phyloP scores from a whole-genome alignment of 2,329 filamentous ascomycete genomes.

The Clonostachys sp. region DNA sequence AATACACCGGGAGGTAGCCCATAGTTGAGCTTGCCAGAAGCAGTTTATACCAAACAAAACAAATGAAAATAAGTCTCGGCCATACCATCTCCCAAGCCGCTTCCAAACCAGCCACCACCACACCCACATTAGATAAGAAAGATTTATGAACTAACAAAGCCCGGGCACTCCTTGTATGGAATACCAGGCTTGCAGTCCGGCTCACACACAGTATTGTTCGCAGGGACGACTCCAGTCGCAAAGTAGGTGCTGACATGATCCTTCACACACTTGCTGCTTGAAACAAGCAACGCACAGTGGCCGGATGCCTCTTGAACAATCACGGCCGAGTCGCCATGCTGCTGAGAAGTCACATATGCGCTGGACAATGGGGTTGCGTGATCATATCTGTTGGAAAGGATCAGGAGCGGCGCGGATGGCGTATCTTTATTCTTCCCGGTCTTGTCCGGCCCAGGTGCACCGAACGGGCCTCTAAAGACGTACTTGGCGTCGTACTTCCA shows the following conservation, averaged over 20 bases:
- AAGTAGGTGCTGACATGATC: conserved; percentile 1
- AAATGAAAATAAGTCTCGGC: too few relatives aligned
- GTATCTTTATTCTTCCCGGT: conserved; percentile 12
- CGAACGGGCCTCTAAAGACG: conserved; percentile 29
- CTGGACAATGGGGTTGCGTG: conserved; percentile 36
- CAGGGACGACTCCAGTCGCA: conserved; percentile 15
- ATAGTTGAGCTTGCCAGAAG: too few relatives aligned
- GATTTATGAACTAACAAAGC: too few relatives aligned
- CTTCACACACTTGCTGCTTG: conserved; percentile 9
- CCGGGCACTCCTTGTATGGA: too few relatives aligned
- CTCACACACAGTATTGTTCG: conserved; percentile 10
- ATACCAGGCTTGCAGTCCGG: conserved; percentile 4
- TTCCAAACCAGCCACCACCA: too few relatives aligned
- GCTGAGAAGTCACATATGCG: conserved; percentile 21
- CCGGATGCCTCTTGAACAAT: conserved; percentile 21
- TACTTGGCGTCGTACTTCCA: conserved; percentile 29
- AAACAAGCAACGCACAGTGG: conserved; percentile 11
- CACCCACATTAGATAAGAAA: too few relatives aligned
- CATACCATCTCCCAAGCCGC: too few relatives aligned
- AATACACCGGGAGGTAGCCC: too few relatives aligned
- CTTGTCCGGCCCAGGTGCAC: conserved; percentile 12
- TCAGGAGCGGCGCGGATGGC: conserved; percentile 35
- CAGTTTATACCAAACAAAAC: too few relatives aligned
- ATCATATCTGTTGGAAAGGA: conserved; percentile 34
- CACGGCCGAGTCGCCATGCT: conserved; percentile 18